Evolutionary conservation across 2,329 filamentous ascomycete species (phyloP).

Genomic region (Dactylonectria estremocensis): DNA sequence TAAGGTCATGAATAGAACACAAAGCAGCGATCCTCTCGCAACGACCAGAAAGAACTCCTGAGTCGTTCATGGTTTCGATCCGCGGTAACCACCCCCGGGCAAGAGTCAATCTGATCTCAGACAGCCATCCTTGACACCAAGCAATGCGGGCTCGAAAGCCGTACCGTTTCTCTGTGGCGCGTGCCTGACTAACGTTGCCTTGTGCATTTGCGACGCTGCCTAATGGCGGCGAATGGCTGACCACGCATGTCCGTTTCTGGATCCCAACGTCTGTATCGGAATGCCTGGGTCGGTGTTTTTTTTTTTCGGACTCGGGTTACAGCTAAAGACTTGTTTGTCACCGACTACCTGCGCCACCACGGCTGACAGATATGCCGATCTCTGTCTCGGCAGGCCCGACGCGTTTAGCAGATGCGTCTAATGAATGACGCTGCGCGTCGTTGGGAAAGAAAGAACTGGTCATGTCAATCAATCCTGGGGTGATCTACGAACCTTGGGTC

Average conservation of each 20-base stretch:
- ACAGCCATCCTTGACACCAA: too few species aligned
- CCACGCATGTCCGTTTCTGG: background rate
- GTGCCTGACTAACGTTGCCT: background rate
- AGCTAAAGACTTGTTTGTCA: slow-evolving; percentile 36
- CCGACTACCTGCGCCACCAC: slow-evolving; percentile 33
- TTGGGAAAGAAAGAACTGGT: slow-evolving; percentile 5
- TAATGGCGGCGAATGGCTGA: background rate
- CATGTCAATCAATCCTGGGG: slow-evolving; percentile 22
- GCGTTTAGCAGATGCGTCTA: background rate
- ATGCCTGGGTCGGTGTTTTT: slow-evolving; percentile 19
- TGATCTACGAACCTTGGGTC: slow-evolving; percentile 24
- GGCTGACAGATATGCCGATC: slow-evolving; percentile 40
- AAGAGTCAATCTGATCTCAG: too few species aligned
- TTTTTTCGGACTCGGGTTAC: slow-evolving; percentile 16
- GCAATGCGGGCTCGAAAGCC: too few species aligned
- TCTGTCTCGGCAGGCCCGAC: slow-evolving; percentile 38
- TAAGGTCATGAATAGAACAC: background rate
- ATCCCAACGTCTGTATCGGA: slow-evolving; percentile 4
- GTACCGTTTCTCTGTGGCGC: too few species aligned
- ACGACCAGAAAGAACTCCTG: too few species aligned
- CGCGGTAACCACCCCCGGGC: too few species aligned
- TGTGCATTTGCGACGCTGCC: background rate
- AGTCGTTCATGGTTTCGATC: too few species aligned
- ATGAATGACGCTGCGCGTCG: slow-evolving; percentile 7
- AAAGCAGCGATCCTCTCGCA: background rate